A percentile compares a stretch with the other conserved stretches of the same genome.
Evolutionary conservation across 345 rosid species (phyloP).

Genomic region (Eucalyptus tenuipes): DNA sequence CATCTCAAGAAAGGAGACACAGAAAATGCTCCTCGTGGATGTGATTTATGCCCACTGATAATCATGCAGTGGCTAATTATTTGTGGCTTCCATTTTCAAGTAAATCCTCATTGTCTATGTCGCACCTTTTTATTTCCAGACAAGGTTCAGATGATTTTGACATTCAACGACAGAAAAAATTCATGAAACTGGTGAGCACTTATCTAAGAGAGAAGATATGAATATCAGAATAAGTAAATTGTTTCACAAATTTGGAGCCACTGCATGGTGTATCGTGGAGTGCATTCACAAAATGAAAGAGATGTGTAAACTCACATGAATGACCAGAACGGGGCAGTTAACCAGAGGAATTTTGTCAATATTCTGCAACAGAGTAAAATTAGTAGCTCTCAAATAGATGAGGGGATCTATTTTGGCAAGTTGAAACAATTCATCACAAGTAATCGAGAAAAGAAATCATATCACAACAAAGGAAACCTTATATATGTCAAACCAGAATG

Average conservation of each 20-base stretch:
- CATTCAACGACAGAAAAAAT: not conserved
- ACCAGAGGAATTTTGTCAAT: conserved; percentile 71
- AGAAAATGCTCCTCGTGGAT: not conserved
- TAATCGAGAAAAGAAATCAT: not conserved
- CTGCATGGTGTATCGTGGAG: not conserved
- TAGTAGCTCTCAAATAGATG: not conserved
- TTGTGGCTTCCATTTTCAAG: not conserved
- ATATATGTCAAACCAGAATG: conserved; percentile 81
- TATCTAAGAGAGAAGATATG: not conserved
- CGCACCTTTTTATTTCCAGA: not conserved
- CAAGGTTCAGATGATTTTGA: not conserved
- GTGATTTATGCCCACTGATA: not conserved
- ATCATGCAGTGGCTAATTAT: not conserved
- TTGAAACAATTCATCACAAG: not conserved
- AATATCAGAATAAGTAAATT: not conserved
- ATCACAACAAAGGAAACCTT: conserved; percentile 29
- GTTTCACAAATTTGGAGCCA: not conserved
- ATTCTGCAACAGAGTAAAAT: conserved; percentile 29
- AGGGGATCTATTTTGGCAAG: not conserved
- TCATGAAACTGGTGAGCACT: not conserved
- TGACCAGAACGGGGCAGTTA: conserved; percentile 77
- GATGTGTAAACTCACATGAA: conserved; percentile 47
- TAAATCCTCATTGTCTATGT: not conserved
- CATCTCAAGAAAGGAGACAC: not conserved
- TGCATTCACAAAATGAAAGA: not conserved